phyloP scores from a whole-genome alignment of 345 rosid species.

The Eucalyptus pauciflora region DNA sequence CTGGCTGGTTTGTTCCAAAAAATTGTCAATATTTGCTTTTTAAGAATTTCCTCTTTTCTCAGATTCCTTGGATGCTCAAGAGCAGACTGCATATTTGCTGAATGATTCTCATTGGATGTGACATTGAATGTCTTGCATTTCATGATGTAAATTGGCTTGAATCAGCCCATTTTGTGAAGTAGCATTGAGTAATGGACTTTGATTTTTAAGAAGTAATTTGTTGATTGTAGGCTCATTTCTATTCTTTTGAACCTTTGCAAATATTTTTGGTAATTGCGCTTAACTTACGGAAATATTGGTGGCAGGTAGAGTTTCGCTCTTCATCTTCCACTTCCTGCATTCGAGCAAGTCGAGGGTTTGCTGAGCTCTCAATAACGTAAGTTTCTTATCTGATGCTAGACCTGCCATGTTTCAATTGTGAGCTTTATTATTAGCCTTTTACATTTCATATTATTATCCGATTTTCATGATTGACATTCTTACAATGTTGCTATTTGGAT shows the following conservation, averaged over 20 bases:
- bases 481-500: not conserved
- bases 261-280: not conserved
- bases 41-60: not conserved
- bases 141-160: not conserved
- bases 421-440: not conserved
- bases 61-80: not conserved
- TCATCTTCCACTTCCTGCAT: slow-evolving; percentile 44
- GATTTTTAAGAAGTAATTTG: not conserved
- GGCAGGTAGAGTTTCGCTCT: slow-evolving; percentile 69
- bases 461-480: not conserved
- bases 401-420: not conserved
- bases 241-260: not conserved
- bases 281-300: not conserved
- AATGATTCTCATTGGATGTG: not conserved
- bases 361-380: slow-evolving; percentile 73
- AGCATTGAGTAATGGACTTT: not conserved
- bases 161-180: not conserved
- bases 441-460: not conserved
- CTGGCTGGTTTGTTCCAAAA: slow-evolving; percentile 71
- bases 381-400: not conserved
- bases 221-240: not conserved
- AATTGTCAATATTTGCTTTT: not conserved
- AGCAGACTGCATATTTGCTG: not conserved
- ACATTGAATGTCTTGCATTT: not conserved
- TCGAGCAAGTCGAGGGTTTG: slow-evolving; percentile 61